These are phyloP conservation scores for Alisma plantagoaquatica DNA, from an alignment of 106 monocot genomes.

Conservation along the genomic window DNA sequence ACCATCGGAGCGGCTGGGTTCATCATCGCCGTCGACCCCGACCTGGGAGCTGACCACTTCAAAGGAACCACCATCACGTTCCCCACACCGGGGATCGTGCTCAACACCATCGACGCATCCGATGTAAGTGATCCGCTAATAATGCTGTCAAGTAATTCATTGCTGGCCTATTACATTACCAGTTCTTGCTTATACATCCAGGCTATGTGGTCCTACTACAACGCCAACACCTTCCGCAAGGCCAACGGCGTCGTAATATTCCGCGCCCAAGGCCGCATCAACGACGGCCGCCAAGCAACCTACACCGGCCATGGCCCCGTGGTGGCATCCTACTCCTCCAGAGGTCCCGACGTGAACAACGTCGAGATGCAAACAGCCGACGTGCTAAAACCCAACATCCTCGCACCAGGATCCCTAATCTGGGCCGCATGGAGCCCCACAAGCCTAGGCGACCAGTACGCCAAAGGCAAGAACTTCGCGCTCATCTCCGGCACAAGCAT, in stretches of 20 bases:
- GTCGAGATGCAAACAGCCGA: slow-evolving; percentile 48
- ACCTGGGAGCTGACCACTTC: slow-evolving; percentile 10
- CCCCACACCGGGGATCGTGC: slow-evolving; percentile 33
- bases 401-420: slow-evolving; percentile 56
- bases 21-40: slow-evolving; percentile 36
- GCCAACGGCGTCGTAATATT: slow-evolving; percentile 25
- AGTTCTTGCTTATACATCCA: slow-evolving; percentile 3
- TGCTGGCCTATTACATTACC: not conserved
- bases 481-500: slow-evolving; percentile 69
- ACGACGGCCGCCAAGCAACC: slow-evolving; percentile 41
- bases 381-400: slow-evolving; percentile 61
- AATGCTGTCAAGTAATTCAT: not conserved
- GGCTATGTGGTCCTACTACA: slow-evolving; percentile 53
- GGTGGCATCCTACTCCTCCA: slow-evolving; percentile 56
- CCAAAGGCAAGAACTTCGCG: slow-evolving; percentile 47
- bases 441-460: slow-evolving; percentile 21
- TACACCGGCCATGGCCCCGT: slow-evolving; percentile 39
- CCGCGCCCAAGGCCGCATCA: slow-evolving; percentile 35
- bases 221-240: slow-evolving; percentile 25
- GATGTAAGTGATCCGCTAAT: slow-evolving; percentile 18
- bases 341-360: slow-evolving; percentile 67
- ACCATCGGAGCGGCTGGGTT: slow-evolving; percentile 50
- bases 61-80: slow-evolving; percentile 16
- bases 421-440: slow-evolving; percentile 78
- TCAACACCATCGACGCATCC: slow-evolving; percentile 16